These are phyloP conservation scores for Hysterangium stoloniferum DNA, from an alignment of 768 basidiomycete genomes.

Conservation along the genomic window DNA sequence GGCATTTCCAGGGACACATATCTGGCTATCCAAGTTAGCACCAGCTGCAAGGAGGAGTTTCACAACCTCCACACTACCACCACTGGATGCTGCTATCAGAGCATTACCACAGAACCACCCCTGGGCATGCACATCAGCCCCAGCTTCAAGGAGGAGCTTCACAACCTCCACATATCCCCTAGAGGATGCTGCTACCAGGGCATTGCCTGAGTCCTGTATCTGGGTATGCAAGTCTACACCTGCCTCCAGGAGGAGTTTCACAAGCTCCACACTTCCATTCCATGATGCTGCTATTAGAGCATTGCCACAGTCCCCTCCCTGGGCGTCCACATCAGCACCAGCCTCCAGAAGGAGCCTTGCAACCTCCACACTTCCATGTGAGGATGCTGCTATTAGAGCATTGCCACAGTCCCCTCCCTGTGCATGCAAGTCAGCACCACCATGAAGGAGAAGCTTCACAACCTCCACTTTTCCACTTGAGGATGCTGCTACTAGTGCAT, in stretches of 20 bases:
- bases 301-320: slow-evolving; percentile 4
- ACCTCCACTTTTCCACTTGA: neutral
- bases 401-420: slow-evolving; percentile 11
- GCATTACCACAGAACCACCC: slow-evolving; percentile 8
- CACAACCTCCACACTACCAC: neutral
- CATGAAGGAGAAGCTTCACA: slow-evolving; percentile 1
- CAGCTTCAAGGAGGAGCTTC: neutral
- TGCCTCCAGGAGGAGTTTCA: slow-evolving; percentile 6
- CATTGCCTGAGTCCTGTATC: neutral
- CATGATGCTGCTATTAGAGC: neutral
- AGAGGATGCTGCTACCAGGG: neutral
- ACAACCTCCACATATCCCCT: neutral
- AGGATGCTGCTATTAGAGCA: slow-evolving; percentile 4
- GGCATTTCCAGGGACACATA: too few relatives aligned
- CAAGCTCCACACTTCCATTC: neutral
- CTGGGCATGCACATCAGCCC: slow-evolving; percentile 9
- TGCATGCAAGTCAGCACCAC: slow-evolving; percentile 4
- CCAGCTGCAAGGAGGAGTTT: slow-evolving; percentile 8
- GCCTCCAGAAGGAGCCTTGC: slow-evolving; percentile 6
- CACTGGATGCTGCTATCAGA: neutral
- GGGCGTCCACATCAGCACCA: slow-evolving; percentile 11
- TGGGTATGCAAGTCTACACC: slow-evolving; percentile 12
- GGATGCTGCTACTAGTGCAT: neutral
- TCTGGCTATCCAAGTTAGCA: slow-evolving; percentile 8
- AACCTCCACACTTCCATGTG: neutral